Evolutionary conservation across 805 yeast species (phyloP), one percentile per base, ranked within the genome.

Genomic region (Maudiozyma barnettii): DNA sequence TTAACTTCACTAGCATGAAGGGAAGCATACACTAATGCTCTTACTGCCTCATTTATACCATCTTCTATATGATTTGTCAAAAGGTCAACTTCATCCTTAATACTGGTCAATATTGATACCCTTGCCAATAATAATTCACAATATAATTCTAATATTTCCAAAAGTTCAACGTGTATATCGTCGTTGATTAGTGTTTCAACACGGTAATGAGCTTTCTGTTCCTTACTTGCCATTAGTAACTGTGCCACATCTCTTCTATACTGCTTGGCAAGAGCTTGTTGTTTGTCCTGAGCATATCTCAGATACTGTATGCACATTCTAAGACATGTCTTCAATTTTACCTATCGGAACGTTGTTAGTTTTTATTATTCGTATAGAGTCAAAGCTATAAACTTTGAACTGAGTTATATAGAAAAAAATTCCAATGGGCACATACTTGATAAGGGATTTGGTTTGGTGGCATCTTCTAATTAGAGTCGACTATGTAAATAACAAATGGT

Each of bases 111-210:
- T 20, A 86, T 69, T 14, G 81, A 74, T 12, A 84, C 75, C 48
- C 96, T 71, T 0, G 96, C 95, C 43, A 84, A 72, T 19, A 86
- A 62, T 4, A 88, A 68, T 64, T 89, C 96, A 58, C 95, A 82
- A 61, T 86, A 86, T 18, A 89, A 68, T 64, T 89, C 96, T 42
- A 88, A 64, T 41, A 78, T 77, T 62, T 89, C 96, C 45, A 88
- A 67, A 21, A 88, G 68, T 65, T 88, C 96, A 20, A 84, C 77
- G 57, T 81, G 78, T 30, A 85, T 77, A 59, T 88, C 96, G 54
- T 86, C 91, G 33, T 90, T 74, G 30, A 89, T 84, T 48, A 88
- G 77, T 55, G 84, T 84, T 61, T 88, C 96, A 3, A 86, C 91
- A 44, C 95, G 67, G 48, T 87, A 87, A 47, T 76, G 75, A 10